Conservation (phyloP, 441 rosid species). For the Omphalea diandra region DNA sequence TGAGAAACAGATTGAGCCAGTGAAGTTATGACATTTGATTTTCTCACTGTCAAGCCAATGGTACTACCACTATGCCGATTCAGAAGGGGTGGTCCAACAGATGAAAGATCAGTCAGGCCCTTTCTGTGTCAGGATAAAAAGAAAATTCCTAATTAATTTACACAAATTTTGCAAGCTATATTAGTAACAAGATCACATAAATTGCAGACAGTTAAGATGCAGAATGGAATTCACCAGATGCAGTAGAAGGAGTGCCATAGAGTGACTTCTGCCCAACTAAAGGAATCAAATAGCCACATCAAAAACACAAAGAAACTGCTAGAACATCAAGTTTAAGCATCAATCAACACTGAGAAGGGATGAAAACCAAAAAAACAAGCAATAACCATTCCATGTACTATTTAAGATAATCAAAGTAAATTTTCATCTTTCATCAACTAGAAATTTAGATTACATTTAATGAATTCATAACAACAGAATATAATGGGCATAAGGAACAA, state of each 20-base stretch:
- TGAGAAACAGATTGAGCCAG: conserved; percentile 61
- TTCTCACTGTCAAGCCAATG: conserved; percentile 58
- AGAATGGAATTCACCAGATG: background rate
- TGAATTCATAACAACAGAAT: background rate
- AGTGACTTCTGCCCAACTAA: background rate
- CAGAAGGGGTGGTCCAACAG: conserved; percentile 66
- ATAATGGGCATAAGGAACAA: background rate
- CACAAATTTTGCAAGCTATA: background rate
- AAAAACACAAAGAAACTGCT: background rate
- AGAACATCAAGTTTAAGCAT: background rate
- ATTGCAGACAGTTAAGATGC: background rate
- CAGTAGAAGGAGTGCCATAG: background rate
- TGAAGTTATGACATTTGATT: conserved; percentile 55
- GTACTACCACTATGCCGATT: conserved; percentile 56
- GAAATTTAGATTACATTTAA: background rate
- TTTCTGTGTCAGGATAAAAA: conserved; percentile 47
- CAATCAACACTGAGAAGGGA: background rate
- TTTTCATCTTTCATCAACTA: background rate
- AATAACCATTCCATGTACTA: background rate
- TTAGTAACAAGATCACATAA: background rate
- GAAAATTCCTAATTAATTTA: conserved; percentile 7
- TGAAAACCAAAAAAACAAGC: background rate
- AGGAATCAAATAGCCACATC: conserved; percentile 12
- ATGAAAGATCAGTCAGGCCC: conserved; percentile 55
- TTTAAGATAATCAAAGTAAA: background rate